These are phyloP conservation scores for Kodamaea lidongshanica DNA, from an alignment of 805 yeast genomes.

Conservation along the genomic window DNA sequence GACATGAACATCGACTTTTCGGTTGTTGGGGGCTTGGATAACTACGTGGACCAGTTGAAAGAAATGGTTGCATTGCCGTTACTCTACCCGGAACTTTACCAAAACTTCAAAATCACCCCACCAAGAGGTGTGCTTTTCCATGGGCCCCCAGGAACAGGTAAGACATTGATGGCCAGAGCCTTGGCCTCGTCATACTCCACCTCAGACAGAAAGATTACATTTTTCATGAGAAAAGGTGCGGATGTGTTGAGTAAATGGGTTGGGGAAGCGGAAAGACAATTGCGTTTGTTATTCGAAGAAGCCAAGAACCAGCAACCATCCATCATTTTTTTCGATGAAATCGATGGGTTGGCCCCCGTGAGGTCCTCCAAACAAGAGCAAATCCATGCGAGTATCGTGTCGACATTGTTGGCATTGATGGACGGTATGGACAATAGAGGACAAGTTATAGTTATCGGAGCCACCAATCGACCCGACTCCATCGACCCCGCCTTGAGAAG, in stretches of 20 bases:
- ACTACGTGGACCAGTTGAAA: conserved; percentile 83
- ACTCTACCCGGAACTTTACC: conserved; percentile 88
- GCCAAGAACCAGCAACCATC: conserved; percentile 95
- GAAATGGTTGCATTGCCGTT: conserved; percentile 96
- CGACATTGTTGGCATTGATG: conserved; percentile 91
- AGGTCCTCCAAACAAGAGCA: conserved; percentile 97
- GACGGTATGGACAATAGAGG: conserved; percentile 99
- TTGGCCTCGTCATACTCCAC: conserved; percentile 92
- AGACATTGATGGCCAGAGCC: conserved; percentile 96
- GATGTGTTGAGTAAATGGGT: conserved; percentile 98
- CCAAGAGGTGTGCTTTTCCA: conserved; percentile 97
- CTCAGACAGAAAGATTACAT: conserved; percentile 78
- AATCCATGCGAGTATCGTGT: conserved; percentile 94
- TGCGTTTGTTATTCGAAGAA: conserved; percentile 86
- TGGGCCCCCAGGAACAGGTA: conserved; percentile 99
- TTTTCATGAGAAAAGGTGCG: conserved; percentile 98
- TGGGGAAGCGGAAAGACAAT: conserved; percentile 96
- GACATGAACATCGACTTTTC: conserved; percentile 80
- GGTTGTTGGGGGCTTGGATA: conserved; percentile 86
- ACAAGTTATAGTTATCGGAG: conserved; percentile 96
- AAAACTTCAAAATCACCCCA: conserved; percentile 85
- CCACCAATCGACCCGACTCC: conserved; percentile 95
- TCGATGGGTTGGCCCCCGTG: conserved; percentile 97
- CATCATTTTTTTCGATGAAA: conserved; percentile 94
- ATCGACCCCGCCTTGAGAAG: conserved; percentile 97